These are phyloP conservation scores for Candida boidinii DNA, from an alignment of 805 yeast genomes.

Conservation along the genomic window DNA sequence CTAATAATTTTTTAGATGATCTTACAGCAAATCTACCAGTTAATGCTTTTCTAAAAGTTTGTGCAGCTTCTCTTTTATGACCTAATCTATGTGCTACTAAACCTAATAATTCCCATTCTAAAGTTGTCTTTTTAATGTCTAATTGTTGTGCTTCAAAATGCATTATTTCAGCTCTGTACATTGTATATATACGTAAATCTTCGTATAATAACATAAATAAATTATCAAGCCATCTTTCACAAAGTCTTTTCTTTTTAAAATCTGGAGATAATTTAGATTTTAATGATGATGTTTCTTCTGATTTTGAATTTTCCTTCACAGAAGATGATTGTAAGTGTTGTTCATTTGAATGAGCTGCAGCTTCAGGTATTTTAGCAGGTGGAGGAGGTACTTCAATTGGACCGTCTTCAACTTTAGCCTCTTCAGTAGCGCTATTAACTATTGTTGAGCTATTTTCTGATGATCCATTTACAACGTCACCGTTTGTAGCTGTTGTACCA, in stretches of 20 bases:
- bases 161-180: slow-evolving; percentile 88
- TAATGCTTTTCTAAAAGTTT: slow-evolving; percentile 71
- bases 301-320: neutral
- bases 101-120: slow-evolving; percentile 93
- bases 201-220: slow-evolving; percentile 61
- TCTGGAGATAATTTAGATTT: no score
- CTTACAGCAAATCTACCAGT: slow-evolving; percentile 71
- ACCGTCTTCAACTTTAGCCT: slow-evolving; percentile 21
- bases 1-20: slow-evolving; percentile 66
- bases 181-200: slow-evolving; percentile 73
- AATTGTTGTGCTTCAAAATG: slow-evolving; percentile 86
- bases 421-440: neutral
- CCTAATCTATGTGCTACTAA: slow-evolving; percentile 76
- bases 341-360: slow-evolving; percentile 26
- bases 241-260: slow-evolving; percentile 54
- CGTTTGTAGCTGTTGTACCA: slow-evolving; percentile 1
- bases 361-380: no score
- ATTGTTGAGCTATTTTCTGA: neutral
- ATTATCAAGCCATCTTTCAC: slow-evolving; percentile 71
- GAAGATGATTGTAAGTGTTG: slow-evolving; percentile 1
- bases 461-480: neutral
- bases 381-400: slow-evolving; percentile 11
- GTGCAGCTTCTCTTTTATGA: slow-evolving; percentile 79
- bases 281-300: neutral
- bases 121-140: slow-evolving; percentile 64